Evolutionary conservation across 768 basidiomycete genomes (phyloP), one percentile per base, ranked within the genome.

Genomic region (Suillus lakei): DNA sequence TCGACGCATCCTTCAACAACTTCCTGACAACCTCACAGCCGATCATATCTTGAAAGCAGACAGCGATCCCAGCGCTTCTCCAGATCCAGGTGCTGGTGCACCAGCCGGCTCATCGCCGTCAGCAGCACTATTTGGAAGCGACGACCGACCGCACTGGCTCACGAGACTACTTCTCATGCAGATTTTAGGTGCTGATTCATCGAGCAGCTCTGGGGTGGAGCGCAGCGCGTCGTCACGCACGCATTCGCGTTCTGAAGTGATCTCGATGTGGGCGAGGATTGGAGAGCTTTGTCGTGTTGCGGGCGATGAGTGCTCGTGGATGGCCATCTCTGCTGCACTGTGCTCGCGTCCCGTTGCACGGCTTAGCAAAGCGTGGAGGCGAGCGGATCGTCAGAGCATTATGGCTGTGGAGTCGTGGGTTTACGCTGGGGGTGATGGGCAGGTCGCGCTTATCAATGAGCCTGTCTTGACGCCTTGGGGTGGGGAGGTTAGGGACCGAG

Each of bases 261-360:
- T 95, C 50, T 84, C 86, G 0, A 82, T 85, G 0, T 95, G 93
- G 93, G 85, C 85, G 12, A 82, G 84, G 48, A 81, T 94, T 2
- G 93, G 88, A 1, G 93, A 95, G 71, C 74, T 89, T 32, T 91
- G 91, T 66, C 83, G 93, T 10, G 71, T 80, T n/a, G 80, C 81
- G 3, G 93, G 93, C 0, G 93, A 95, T 68, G 91, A 91, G 71
- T 91, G 88, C 65, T 87, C 91, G 16, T 95, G 91, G 91, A 84
- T 80, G 48, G 92, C 92, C 2, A 89, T 95, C 60, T 76, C 76
- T n/a, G 81, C 83, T 15, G 93, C 90, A 8, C 73, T 95, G 18
- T 91, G 90, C 66, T 88, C 90, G 18, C 80, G 88, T 32, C 90
- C 93, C 21, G 82, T 95, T 26, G 91, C 92, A 10, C 80, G 93